Base-by-base conservation (phyloP, 202 grass and related monocot genomes). In the Miscanthus sacchariflorus region DNA sequence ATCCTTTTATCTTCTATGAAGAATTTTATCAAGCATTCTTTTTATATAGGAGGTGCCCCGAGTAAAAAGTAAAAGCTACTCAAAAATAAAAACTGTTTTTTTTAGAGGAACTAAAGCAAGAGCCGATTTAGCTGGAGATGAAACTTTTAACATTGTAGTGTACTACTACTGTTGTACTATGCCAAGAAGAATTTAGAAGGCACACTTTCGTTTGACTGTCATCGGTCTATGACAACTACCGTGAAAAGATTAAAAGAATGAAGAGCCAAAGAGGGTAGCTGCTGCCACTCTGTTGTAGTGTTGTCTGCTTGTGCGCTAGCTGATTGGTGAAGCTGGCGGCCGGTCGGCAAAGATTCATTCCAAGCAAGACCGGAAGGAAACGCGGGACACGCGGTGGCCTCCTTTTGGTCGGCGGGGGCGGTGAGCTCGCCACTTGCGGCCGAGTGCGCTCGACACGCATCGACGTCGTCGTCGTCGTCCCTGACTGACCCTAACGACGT, bases 341-440 rank as follows among this genome's bases (percentile, higher is more conserved):
- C 42, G 72, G 72, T 27, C 42, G 43, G 45, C 71, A 74, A 24
- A 24, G 12, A 74, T 46, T 12, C 71, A 15, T 56, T 56, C 54
- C 54, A 46, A 54, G 50, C 39, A n/a, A 5, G 19, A 12, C 3
- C 43, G 12, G 3, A 7, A 6, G 42, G 72, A 12, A 48, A 28
- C 9, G 76, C 48, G 12, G 36, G 76, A 76, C 85, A 88, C 81
- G 85, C 70, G 85, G 40, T 77, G 72, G 11, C 6, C 13, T 78
- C 35, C 72, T 78, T 85, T 91, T 88, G 86, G 90, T 74, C 33
- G 78, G 82, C 83, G 30, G 5, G 1, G 42, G 86, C 54, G 77
- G 86, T 66, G 86, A 91, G 90, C 49, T 72, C 70, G 81, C 85
- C 89, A 90, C 88, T 90, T 86, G 78, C 83, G 35, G 15, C 50